These are phyloP conservation scores for Hebeloma cylindrosporum DNA, from an alignment of 768 basidiomycete genomes.

Conservation along the genomic window DNA sequence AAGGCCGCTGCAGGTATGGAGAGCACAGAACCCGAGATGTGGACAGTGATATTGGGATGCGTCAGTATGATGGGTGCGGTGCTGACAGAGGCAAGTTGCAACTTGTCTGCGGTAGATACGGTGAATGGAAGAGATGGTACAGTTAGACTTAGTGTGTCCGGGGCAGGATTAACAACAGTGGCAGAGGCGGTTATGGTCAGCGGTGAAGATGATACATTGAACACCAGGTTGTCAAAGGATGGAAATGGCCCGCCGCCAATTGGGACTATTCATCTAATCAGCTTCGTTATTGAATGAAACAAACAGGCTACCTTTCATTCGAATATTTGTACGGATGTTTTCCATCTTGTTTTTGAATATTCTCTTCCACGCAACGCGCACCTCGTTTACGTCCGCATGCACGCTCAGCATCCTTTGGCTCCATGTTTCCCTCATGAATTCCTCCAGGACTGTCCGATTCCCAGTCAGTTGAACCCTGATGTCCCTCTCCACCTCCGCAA, in stretches of 20 bases:
- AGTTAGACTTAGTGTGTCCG: constrained; percentile 47
- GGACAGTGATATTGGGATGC: constrained; percentile 66
- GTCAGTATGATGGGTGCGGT: constrained; percentile 59
- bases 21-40: constrained; percentile 55
- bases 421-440: constrained; percentile 64
- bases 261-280: too few relatives aligned
- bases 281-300: constrained; percentile 7
- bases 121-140: constrained; percentile 61
- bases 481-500: constrained; percentile 51
- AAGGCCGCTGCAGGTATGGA: constrained; percentile 44
- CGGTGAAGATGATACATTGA: constrained; percentile 37
- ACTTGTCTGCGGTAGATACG: constrained; percentile 20
- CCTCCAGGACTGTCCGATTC: constrained; percentile 45
- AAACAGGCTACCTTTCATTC: constrained; percentile 50
- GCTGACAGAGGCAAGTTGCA: constrained; percentile 55
- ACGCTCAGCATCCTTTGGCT: constrained; percentile 47
- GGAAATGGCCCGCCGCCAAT: constrained; percentile 53
- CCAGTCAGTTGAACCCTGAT: constrained; percentile 54
- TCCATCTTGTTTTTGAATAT: constrained; percentile 39
- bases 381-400: constrained; percentile 40
- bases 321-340: constrained; percentile 47
- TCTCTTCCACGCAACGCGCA: constrained; percentile 53
- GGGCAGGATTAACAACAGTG: constrained; percentile 57
- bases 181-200: constrained; percentile 53
- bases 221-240: constrained; percentile 57